phyloP scores from a whole-genome alignment of 116 monocot genomes.

The Zostera marina region DNA sequence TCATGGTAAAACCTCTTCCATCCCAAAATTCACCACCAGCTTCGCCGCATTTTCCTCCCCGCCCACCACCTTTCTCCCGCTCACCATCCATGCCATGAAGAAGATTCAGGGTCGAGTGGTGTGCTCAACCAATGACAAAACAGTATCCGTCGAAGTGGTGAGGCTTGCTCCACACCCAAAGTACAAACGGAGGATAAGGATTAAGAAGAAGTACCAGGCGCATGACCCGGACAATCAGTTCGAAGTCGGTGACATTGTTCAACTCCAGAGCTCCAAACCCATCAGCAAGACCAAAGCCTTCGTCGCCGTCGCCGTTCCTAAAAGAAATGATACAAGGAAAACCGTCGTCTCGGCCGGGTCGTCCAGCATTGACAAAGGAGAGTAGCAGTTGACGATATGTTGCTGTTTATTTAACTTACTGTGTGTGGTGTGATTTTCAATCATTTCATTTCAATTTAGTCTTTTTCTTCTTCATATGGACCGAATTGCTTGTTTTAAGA shows the following conservation, averaged over 20 bases:
- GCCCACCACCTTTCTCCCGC: constrained; percentile 12
- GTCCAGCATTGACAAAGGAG: not conserved
- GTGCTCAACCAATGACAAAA: constrained; percentile 59
- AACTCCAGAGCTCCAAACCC: constrained; percentile 68
- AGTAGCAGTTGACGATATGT: not conserved
- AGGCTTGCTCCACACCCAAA: constrained; percentile 70
- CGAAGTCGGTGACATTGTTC: constrained; percentile 75
- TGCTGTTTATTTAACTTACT: constrained; percentile 4
- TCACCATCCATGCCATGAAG: constrained; percentile 51
- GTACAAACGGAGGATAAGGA: constrained; percentile 68
- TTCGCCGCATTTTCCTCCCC: not conserved
- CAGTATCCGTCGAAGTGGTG: constrained; percentile 73
- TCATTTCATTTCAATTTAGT: too few species aligned
- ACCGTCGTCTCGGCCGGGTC: not conserved
- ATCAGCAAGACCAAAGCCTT: constrained; percentile 92
- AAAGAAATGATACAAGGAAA: constrained; percentile 7
- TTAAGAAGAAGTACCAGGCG: constrained; percentile 82
- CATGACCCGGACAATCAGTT: constrained; percentile 85
- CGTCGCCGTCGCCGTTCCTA: constrained; percentile 38
- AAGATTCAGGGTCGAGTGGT: constrained; percentile 67
- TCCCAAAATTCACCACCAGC: constrained; percentile 5
- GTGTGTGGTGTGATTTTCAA: too few species aligned
- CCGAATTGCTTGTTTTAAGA: too few species aligned
- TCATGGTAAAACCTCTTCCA: constrained; percentile 10
- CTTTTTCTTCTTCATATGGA: too few species aligned